Evolutionary conservation across 2,329 filamentous ascomycete genomes (phyloP).

Genomic region (Cyanodermella asteris): DNA sequence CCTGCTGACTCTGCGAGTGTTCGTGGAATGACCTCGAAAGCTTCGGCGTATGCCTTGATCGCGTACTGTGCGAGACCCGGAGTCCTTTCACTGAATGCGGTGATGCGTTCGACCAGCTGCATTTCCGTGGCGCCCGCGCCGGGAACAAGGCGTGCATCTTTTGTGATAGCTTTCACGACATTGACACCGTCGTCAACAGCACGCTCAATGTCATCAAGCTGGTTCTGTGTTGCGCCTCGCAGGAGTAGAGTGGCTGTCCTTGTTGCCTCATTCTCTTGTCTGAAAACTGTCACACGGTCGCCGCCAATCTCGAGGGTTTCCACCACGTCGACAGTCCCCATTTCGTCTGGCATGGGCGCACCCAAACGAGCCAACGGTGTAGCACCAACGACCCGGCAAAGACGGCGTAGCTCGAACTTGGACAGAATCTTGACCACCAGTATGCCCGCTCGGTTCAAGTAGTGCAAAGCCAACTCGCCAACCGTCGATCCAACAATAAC

Average conservation of each 20-base stretch:
- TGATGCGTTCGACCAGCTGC: constrained; percentile 80
- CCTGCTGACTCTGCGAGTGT: constrained; percentile 88
- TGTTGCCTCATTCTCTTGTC: constrained; percentile 83
- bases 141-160: constrained; percentile 73
- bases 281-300: constrained; percentile 93
- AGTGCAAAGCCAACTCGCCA: constrained; percentile 88
- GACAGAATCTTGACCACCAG: constrained; percentile 90
- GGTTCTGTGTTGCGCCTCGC: constrained; percentile 89
- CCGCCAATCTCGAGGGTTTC: constrained; percentile 96
- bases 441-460: constrained; percentile 92
- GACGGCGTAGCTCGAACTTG: constrained; percentile 87
- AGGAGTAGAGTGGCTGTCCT: constrained; percentile 87
- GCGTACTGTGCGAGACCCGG: constrained; percentile 85
- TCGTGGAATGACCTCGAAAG: constrained; percentile 89
- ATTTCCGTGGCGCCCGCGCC: constrained; percentile 89
- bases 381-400: constrained; percentile 90
- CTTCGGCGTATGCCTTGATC: constrained; percentile 92
- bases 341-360: constrained; percentile 98
- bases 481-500: constrained; percentile 84
- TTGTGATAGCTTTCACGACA: constrained; percentile 93
- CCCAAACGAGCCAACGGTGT: constrained; percentile 89
- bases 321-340: constrained; percentile 83
- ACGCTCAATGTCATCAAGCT: constrained; percentile 89
- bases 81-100: constrained; percentile 76
- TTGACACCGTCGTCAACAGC: constrained; percentile 97